A percentile compares a stretch with the other conserved stretches of the same genome.
phyloP scores from a whole-genome alignment of 2,329 filamentous ascomycete species.

The Sphaerostilbella broomeana region DNA sequence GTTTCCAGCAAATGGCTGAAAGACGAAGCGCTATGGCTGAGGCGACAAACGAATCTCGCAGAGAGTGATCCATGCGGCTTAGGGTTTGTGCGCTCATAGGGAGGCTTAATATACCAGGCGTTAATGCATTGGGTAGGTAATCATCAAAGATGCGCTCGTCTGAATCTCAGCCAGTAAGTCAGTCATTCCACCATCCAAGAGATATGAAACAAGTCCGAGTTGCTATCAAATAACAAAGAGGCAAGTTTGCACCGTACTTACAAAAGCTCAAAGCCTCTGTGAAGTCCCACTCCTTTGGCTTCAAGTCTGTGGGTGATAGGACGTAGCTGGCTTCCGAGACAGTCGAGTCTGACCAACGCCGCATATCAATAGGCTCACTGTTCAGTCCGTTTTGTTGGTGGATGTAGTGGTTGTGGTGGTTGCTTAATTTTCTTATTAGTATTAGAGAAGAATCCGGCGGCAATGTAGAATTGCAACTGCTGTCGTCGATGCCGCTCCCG shows the following conservation, averaged over 20 bases:
- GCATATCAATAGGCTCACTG: no score
- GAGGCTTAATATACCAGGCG: background rate
- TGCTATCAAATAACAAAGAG: background rate
- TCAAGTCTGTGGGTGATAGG: conserved; percentile 1
- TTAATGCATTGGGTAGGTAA: background rate
- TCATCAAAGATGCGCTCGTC: background rate
- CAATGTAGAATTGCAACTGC: no score
- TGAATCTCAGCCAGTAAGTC: background rate
- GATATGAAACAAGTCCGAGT: background rate
- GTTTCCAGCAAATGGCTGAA: background rate
- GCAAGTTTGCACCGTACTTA: no score
- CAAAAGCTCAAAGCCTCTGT: background rate
- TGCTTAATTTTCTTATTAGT: no score
- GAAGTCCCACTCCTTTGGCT: background rate
- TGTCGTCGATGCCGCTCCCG: no score
- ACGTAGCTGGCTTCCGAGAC: no score
- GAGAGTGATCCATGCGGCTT: background rate
- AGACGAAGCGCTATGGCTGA: background rate
- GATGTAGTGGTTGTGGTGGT: no score
- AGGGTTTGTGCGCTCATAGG: background rate
- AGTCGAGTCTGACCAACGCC: no score
- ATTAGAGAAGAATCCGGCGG: no score
- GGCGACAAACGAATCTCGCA: background rate
- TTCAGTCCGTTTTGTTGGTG: no score
- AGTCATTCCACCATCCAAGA: background rate